Base-by-base conservation (phyloP, 1,139 yeast species). In the Kurtzmaniella quercitrusa region DNA sequence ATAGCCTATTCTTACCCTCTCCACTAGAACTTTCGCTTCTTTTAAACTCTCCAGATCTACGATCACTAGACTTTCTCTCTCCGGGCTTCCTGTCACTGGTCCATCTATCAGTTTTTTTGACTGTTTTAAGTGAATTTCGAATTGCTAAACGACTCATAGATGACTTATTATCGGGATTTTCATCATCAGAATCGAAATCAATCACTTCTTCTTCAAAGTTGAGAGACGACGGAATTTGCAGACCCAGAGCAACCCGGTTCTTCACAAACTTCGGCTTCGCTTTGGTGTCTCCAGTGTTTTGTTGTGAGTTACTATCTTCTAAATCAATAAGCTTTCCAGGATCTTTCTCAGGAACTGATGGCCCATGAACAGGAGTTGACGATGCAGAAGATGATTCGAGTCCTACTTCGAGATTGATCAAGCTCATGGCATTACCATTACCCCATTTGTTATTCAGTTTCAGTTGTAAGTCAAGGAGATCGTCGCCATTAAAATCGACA, bases 151-250 rank as follows among this genome's bases (percentile, higher is more conserved):
- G 54, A 50, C 58, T 72, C 76, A 73, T 68, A 34, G 57, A 55
- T 1, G 73, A 66, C 16, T 61, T 61, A 45, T 66, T 60, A 5
- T 59, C 68, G 1, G 72, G 70, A 44, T 66, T 66, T 46, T 73
- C 78, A 49, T 73, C 77, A 50, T 73, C 78, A 3, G 75, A 68
- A 1, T 73, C 77, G 61, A 71, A 73, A 48, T 73, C 77, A 39
- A 73, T 65, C 6, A 71, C 73, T 47, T 73, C 75, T 50, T 73
- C 76, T 49, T 68, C 67, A 35, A 71, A 63, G 38, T 57, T 63
- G 38, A 70, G 52, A 39, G 57, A 63, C 1, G 66, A 52, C 1
- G 71, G 72, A 23, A 58, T 60, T 35, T 62, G 69, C 14, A 55
- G 51, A 7, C 43, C 50, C 2, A 66, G 60, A 0, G 68, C 52